Evolutionary conservation across 2,329 filamentous ascomycete genomes (phyloP).

Genomic region (Alternaria rosae): DNA sequence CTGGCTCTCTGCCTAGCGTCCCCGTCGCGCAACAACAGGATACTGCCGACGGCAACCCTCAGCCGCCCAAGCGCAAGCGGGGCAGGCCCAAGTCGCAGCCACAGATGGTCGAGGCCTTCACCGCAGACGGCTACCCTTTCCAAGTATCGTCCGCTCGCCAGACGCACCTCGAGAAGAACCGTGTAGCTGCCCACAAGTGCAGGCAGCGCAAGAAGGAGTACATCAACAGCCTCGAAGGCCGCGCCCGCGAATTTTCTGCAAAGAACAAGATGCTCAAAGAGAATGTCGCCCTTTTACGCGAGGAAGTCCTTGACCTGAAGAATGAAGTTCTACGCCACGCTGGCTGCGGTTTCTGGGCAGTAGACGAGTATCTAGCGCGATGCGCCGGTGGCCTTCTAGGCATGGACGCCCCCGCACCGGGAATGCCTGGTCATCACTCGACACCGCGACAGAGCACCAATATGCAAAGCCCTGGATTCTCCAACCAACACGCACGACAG

Average conservation of each 20-base stretch:
- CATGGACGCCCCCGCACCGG: conserved; percentile 25
- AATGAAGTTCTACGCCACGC: conserved; percentile 48
- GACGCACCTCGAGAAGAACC: conserved; percentile 69
- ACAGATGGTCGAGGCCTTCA: conserved; percentile 40
- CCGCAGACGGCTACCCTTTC: conserved; percentile 43
- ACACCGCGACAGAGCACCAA: neutral
- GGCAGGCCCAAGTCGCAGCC: conserved; percentile 47
- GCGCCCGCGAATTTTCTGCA: conserved; percentile 49
- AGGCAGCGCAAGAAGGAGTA: conserved; percentile 72
- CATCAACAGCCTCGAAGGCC: conserved; percentile 59
- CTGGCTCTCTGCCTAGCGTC: conserved; percentile 1
- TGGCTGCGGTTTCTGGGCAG: conserved; percentile 48
- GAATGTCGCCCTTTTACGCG: conserved; percentile 43
- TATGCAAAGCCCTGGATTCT: neutral
- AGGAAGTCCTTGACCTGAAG: conserved; percentile 48
- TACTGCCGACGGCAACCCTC: conserved; percentile 24
- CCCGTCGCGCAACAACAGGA: conserved; percentile 19
- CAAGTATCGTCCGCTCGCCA: conserved; percentile 46
- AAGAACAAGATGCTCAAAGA: conserved; percentile 48
- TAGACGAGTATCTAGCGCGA: conserved; percentile 49
- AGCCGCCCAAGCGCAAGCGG: conserved; percentile 47
- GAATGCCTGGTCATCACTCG: neutral
- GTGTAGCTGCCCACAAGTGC: conserved; percentile 76
- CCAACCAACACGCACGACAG: conserved; percentile 15
- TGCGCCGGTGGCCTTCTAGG: conserved; percentile 46